Conservation (phyloP, 345 rosid species). For the Rubroshorea leprosula region DNA sequence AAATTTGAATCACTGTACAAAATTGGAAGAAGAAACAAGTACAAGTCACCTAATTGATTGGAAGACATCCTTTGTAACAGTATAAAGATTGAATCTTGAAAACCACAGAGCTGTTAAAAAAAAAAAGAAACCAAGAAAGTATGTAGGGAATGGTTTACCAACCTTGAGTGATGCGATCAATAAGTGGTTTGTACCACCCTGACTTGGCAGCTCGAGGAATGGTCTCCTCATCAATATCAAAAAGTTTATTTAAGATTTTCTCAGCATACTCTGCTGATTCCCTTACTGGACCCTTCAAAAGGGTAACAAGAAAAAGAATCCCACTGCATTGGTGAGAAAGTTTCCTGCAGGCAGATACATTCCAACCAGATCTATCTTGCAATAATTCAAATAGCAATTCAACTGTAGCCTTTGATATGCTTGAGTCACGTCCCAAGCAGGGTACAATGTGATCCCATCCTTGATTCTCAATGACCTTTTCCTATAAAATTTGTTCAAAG, state of each 20-base stretch:
- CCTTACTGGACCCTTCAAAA: slow-evolving; percentile 40
- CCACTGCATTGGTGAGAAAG: slow-evolving; percentile 45
- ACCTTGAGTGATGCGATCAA: slow-evolving; percentile 52
- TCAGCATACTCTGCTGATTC: slow-evolving; percentile 49
- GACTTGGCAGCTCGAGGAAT: slow-evolving; percentile 47
- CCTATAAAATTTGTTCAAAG: slow-evolving; percentile 31
- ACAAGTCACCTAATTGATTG: background rate
- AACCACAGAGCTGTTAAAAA: slow-evolving; percentile 1
- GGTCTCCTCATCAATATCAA: slow-evolving; percentile 53
- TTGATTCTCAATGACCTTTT: slow-evolving; percentile 35
- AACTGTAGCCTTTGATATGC: slow-evolving; percentile 51
- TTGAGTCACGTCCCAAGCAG: slow-evolving; percentile 46
- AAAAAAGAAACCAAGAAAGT: background rate
- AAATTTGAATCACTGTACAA: background rate
- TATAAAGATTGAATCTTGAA: slow-evolving; percentile 1
- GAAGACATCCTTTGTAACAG: slow-evolving; percentile 6
- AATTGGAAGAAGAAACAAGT: background rate
- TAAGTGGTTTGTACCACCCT: slow-evolving; percentile 64
- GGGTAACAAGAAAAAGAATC: slow-evolving; percentile 57
- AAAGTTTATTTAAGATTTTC: slow-evolving; percentile 43
- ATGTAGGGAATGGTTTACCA: slow-evolving; percentile 14
- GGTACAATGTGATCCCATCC: slow-evolving; percentile 56
- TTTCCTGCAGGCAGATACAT: slow-evolving; percentile 39
- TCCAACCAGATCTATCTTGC: slow-evolving; percentile 63
- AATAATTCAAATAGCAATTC: slow-evolving; percentile 50